Percentiles rank a stretch among this genome's conserved stretches.
Conservation (phyloP, 176 grass and related monocot genomes). For the Hsuehochloa calcarea region DNA sequence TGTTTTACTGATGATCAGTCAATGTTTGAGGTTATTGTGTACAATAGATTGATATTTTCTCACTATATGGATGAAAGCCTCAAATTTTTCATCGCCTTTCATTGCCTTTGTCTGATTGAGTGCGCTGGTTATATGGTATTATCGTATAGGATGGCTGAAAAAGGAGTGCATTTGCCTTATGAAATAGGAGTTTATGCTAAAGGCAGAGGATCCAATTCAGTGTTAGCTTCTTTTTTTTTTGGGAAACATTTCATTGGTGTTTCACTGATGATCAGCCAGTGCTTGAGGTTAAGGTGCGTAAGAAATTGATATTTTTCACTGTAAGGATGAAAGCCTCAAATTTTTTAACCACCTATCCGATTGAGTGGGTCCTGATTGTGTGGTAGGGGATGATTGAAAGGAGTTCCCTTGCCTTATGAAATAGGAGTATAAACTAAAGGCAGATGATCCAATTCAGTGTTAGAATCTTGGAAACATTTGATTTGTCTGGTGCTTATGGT, state of each 20-base stretch:
- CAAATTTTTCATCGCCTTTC: too few relatives aligned
- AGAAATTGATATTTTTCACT: not conserved
- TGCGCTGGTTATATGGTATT: too few relatives aligned
- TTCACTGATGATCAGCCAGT: not conserved
- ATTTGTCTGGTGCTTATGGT: not conserved
- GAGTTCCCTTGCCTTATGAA: not conserved
- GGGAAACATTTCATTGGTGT: not conserved
- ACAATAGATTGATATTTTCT: not conserved
- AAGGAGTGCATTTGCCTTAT: not conserved
- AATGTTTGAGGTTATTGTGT: not conserved
- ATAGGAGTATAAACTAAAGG: not conserved
- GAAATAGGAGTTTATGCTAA: not conserved
- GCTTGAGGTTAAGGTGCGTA: not conserved
- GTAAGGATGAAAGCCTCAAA: not conserved
- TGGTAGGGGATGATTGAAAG: not conserved
- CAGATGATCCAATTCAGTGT: not conserved
- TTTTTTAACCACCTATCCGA: not conserved
- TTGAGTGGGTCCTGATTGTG: not conserved
- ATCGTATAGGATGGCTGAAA: not conserved
- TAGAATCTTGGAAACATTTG: not conserved
- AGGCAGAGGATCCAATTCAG: not conserved
- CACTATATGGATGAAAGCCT: too few relatives aligned
- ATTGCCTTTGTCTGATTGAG: too few relatives aligned
- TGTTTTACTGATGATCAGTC: not conserved
- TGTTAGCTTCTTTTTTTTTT: not conserved